These are phyloP conservation scores for Chaetomium sp. DNA, from an alignment of 2,329 filamentous ascomycete genomes.

Conservation along the genomic window DNA sequence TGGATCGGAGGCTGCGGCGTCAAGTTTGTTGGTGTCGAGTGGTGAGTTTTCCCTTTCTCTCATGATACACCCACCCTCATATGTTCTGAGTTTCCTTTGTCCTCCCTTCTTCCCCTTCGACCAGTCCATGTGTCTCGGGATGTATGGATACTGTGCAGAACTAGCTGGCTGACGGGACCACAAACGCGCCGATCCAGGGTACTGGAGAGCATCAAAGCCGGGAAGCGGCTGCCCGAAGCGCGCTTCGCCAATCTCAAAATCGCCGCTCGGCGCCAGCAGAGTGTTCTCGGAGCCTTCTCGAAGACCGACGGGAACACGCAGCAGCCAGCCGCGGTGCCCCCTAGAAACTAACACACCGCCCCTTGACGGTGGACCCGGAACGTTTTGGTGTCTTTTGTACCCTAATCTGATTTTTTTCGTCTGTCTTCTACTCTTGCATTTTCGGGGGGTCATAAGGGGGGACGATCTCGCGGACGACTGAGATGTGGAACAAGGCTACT, in stretches of 20 bases:
- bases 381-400: not conserved
- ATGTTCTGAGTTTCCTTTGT: slow-evolving; percentile 1
- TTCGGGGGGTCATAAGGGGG: not conserved
- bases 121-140: slow-evolving; percentile 10
- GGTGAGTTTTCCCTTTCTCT: slow-evolving; percentile 43
- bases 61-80: not conserved
- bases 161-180: slow-evolving; percentile 4
- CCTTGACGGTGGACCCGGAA: not conserved
- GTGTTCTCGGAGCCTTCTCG: slow-evolving; percentile 46
- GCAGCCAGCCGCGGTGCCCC: slow-evolving; percentile 8
- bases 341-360: slow-evolving; percentile 10
- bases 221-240: slow-evolving; percentile 67
- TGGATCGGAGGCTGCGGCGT: slow-evolving; percentile 61
- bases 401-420: not conserved
- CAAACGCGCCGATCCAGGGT: slow-evolving; percentile 46
- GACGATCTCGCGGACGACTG: not conserved
- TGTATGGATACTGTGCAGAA: slow-evolving; percentile 14
- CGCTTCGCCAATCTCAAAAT: slow-evolving; percentile 60
- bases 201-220: slow-evolving; percentile 73
- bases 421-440: not conserved
- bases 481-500: slow-evolving; percentile 11
- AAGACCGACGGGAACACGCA: slow-evolving; percentile 21
- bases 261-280: slow-evolving; percentile 55
- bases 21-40: slow-evolving; percentile 75
- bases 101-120: slow-evolving; percentile 6